A percentile compares a stretch with the other conserved stretches of the same genome.
Evolutionary conservation across 306 rosid genomes (phyloP).

Genomic region (Hippophae tibetana): DNA sequence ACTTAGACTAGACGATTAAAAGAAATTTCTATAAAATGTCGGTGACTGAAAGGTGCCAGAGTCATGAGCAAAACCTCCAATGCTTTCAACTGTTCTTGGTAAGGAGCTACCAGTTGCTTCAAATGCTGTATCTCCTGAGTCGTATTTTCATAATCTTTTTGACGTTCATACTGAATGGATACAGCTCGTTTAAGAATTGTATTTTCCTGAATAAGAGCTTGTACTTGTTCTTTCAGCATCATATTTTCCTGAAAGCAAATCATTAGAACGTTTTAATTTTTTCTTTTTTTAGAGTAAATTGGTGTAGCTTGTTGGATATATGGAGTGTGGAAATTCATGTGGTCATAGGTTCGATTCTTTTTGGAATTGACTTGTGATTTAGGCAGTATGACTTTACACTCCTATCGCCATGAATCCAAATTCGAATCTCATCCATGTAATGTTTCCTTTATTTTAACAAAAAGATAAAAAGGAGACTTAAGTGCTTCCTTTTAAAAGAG

Average conservation of each 20-base stretch:
- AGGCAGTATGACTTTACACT: too few relatives aligned
- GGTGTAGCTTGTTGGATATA: too few relatives aligned
- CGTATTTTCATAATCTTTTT: constrained; percentile 54
- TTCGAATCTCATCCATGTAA: too few relatives aligned
- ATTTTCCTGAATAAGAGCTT: constrained; percentile 70
- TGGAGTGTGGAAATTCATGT: too few relatives aligned
- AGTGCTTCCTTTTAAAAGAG: background rate
- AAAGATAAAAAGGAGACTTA: too few relatives aligned
- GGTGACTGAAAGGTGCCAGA: background rate
- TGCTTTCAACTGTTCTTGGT: constrained; percentile 75
- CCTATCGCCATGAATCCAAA: too few relatives aligned
- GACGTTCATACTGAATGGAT: constrained; percentile 66
- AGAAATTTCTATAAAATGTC: too few relatives aligned
- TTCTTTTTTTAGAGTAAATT: too few relatives aligned
- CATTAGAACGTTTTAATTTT: background rate
- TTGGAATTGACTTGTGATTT: too few relatives aligned
- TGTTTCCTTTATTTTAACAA: too few relatives aligned
- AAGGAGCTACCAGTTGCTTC: constrained; percentile 62
- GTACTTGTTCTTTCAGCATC: constrained; percentile 66
- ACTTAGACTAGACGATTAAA: too few relatives aligned
- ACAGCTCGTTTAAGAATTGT: constrained; percentile 62
- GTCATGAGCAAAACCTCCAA: constrained; percentile 44
- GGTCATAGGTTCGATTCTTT: too few relatives aligned
- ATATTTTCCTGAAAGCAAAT: constrained; percentile 47
- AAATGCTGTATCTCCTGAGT: constrained; percentile 58